Evolutionary conservation across 2,329 filamentous ascomycete genomes (phyloP), one percentile per base, ranked within the genome.

Genomic region (Penicillium sp.): DNA sequence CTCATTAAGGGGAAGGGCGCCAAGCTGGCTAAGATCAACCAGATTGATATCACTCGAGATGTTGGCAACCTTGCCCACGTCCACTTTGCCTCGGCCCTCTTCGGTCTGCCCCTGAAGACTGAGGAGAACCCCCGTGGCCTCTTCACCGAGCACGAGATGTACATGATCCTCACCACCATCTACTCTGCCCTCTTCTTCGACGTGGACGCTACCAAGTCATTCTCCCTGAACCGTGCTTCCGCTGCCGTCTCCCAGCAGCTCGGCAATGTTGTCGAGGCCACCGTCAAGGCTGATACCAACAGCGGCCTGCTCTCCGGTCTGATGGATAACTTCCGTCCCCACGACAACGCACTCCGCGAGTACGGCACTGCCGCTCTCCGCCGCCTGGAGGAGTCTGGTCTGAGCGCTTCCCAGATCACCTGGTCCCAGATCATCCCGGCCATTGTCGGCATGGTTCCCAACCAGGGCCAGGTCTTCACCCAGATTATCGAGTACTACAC

Each of bases 401-500:
- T 91, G 61, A 85, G 81, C 56, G 79, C 83, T 2, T 82, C 87
- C 26, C 88, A 93, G 55, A 87, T 93, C 63, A 87, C 89, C 0
- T 91, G 88, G 86, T 84, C 84, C 26, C 88, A 91, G 72, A 84
- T 93, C 42, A 70, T 93, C 53, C 90, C 91, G 0, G 88, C 88
- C 0, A 86, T 88, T 0, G 84, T 84, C 4, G 85, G 88, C 1
- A 85, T 90, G 75, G 87, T 91, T 8, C 88, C 91, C 1, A 91
- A 87, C 69, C 89, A 93, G 73, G 88, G 86, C 1, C 86, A 91
- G 70, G 81, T 90, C 69, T 92, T 93, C 72, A 86, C 89, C 1
- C 89, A 91, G 78, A 83, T 89, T 1, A 81, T 92, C 19, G 90
- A 93, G 72, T 92, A 86, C 78, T 93, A 90, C 72, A 82, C 93